Base-by-base conservation (phyloP, 2,329 filamentous ascomycete species). In the Cryphonectria japonica region DNA sequence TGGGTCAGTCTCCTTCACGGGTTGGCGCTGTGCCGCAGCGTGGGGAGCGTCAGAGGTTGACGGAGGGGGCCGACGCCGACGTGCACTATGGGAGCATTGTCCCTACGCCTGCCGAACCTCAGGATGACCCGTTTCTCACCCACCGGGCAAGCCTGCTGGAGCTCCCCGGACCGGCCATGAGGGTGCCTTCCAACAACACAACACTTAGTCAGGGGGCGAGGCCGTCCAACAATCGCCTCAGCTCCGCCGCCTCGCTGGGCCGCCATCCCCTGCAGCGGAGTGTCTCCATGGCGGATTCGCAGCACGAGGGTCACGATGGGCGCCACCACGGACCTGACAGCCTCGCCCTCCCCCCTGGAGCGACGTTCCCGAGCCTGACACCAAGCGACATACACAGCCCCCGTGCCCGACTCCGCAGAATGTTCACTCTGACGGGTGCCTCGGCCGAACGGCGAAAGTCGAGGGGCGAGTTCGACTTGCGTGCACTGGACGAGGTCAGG, bases 21-120 rank as follows among this genome's bases (percentile, higher is more conserved):
- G 72, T 76, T 26, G 72, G 72, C 37, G 71, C 77, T 16, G 77
- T 76, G 50, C 43, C 37, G 2, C 41, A 32, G 37, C 70, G 69
- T 11, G 73, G 76, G 64, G 85, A 87, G 73, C 79, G 78, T 26
- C 82, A 84, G 65, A 79, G 81, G 2, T 75, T 87, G 70, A 83
- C 82, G 3, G 73, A 74, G 19, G 79, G 78, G 1, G 74, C 80
- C 0, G 80, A 80, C 2, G 80, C 80, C 59, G 80, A 79, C 50
- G 75, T 82, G 14, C 84, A 84, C 5, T 89, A 89, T 77, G 87
- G 87, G 57, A 89, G 87, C 78, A 85, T 89, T 70, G 80, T 82
- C 13, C 76, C 81, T 1, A 83, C 85, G 0, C 83, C 85, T 0
- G 82, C 80, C 8, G 71, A 71, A 9, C 41, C 62, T 72, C 67